Conservation (phyloP, 345 rosid genomes). For the Euphorbia tirucalli region DNA sequence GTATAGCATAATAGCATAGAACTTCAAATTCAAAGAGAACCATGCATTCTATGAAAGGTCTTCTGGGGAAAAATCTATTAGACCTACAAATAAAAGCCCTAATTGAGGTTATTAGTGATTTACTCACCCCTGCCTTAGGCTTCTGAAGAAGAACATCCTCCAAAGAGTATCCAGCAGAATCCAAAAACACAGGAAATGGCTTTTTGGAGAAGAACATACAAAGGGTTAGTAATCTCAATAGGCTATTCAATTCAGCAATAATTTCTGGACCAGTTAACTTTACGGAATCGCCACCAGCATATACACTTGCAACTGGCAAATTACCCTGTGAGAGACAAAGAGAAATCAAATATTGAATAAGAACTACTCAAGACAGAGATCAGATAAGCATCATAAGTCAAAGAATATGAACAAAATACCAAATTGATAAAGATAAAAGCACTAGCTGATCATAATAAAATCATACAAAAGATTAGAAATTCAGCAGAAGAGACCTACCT, state of each 20-base stretch:
- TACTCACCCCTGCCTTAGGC: conserved; percentile 93
- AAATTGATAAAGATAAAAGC: neutral
- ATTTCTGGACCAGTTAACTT: conserved; percentile 64
- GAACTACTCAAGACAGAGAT: neutral
- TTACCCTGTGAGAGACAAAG: conserved; percentile 52
- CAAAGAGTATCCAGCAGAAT: conserved; percentile 61
- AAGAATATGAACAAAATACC: neutral
- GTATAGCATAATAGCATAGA: neutral
- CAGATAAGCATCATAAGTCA: neutral
- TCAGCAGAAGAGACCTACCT: conserved; percentile 42
- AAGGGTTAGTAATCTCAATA: conserved; percentile 69
- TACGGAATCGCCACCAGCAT: conserved; percentile 68
- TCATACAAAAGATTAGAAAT: neutral
- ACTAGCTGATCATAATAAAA: neutral
- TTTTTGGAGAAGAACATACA: conserved; percentile 93
- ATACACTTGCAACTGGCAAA: conserved; percentile 70
- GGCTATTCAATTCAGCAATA: conserved; percentile 51
- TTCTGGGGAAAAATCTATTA: neutral
- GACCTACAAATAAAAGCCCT: neutral
- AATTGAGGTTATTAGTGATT: neutral
- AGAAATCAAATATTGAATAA: neutral
- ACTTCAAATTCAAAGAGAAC: neutral
- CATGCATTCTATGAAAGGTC: neutral
- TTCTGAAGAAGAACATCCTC: conserved; percentile 89
- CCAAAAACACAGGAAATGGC: conserved; percentile 85